These are phyloP conservation scores for Annulohypoxylon nitens DNA, from an alignment of 495 filamentous ascomycete species.

Conservation along the genomic window DNA sequence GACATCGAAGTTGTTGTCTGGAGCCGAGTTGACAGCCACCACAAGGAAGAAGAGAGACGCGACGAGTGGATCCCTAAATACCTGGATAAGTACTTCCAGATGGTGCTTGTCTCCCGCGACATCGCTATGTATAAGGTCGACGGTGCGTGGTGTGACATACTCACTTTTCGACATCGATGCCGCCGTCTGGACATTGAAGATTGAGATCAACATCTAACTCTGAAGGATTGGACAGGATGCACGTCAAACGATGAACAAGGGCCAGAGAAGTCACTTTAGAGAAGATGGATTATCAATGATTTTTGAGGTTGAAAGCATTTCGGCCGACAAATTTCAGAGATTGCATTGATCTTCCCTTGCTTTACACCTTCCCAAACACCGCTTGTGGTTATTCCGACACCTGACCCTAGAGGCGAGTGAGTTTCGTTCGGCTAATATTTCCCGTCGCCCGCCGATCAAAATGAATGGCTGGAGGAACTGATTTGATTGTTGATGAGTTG, in stretches of 20 bases:
- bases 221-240: background rate
- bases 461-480: background rate
- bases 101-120: slow-evolving; percentile 33
- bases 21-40: slow-evolving; percentile 26
- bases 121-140: slow-evolving; percentile 8
- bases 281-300: background rate
- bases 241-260: background rate
- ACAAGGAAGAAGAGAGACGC: slow-evolving; percentile 35
- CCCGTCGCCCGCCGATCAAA: background rate
- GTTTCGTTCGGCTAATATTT: background rate
- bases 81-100: slow-evolving; percentile 45
- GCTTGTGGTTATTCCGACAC: background rate
- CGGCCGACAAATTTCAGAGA: no score
- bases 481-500: background rate
- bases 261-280: background rate
- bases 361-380: background rate
- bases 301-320: background rate
- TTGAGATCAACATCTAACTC: background rate
- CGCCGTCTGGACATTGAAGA: background rate
- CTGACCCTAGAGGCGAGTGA: background rate
- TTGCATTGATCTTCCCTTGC: no score
- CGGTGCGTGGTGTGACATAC: slow-evolving; percentile 34
- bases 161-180: slow-evolving; percentile 44
- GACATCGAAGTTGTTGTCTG: slow-evolving; percentile 48
- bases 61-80: slow-evolving; percentile 49